Conservation (phyloP, 257 asterid genomes). For the Fraxinus quadrangulata region DNA sequence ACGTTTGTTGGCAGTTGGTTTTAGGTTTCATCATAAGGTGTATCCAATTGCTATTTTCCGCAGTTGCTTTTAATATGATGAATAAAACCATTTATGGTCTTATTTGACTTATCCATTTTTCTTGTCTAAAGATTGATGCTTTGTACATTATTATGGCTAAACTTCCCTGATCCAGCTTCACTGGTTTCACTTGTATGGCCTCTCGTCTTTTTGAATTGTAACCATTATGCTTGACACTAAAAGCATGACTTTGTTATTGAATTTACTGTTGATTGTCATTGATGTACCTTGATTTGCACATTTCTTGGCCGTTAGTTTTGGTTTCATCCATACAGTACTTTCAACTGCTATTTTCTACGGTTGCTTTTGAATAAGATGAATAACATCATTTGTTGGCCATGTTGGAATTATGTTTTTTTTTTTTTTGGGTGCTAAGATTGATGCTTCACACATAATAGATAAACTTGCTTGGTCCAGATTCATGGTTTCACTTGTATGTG, state of each 20-base stretch:
- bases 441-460: neutral
- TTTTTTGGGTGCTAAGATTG: neutral
- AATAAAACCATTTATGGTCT: conserved; percentile 29
- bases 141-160: neutral
- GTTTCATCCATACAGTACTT: conserved; percentile 15
- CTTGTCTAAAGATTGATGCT: neutral
- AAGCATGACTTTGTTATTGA: conserved; percentile 26
- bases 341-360: conserved; percentile 12
- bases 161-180: neutral
- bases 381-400: conserved; percentile 22
- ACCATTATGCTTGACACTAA: neutral
- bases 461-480: neutral
- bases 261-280: conserved; percentile 25
- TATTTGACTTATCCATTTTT: conserved; percentile 13
- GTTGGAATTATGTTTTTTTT: neutral
- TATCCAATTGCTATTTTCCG: conserved; percentile 16
- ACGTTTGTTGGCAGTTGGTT: conserved; percentile 16
- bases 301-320: conserved; percentile 21
- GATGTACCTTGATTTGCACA: conserved; percentile 18
- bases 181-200: neutral
- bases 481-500: neutral
- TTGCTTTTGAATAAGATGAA: conserved; percentile 22
- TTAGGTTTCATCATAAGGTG: conserved; percentile 18
- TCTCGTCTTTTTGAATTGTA: neutral
- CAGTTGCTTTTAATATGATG: conserved; percentile 18